Percentiles rank a stretch among this genome's conserved stretches.
These are phyloP conservation scores for Ascosphaera apis DNA, from an alignment of 2,329 filamentous ascomycete species.

Conservation along the genomic window DNA sequence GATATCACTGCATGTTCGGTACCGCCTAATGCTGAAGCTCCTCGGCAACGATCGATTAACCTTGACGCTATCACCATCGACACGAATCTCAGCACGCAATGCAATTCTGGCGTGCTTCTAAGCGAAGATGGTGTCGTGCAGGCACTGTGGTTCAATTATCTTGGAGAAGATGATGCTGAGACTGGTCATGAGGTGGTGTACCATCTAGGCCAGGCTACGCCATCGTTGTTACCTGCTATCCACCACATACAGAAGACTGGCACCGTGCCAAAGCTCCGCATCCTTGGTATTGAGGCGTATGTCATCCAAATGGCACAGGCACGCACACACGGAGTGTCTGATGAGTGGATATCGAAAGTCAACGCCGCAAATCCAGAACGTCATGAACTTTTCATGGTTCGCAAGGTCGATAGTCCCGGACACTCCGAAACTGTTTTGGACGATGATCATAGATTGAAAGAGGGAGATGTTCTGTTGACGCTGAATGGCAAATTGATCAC, in stretches of 20 bases:
- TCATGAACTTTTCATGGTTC: conserved; percentile 96
- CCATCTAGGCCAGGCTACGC: conserved; percentile 75
- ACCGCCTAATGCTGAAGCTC: conserved; percentile 75
- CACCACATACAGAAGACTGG: conserved; percentile 55
- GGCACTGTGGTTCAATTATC: conserved; percentile 88
- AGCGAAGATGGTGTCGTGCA: conserved; percentile 80
- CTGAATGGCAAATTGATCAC: conserved; percentile 86
- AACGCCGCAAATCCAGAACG: conserved; percentile 70
- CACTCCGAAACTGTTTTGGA: conserved; percentile 10
- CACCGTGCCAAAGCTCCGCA: conserved; percentile 56
- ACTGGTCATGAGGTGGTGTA: conserved; percentile 86
- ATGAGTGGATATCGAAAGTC: conserved; percentile 86
- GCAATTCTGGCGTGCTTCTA: conserved; percentile 80
- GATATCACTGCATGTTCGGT: conserved; percentile 96
- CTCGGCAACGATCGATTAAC: conserved; percentile 83
- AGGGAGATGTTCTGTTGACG: conserved; percentile 81
- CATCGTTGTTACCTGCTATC: conserved; percentile 71
- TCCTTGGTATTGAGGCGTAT: conserved; percentile 83
- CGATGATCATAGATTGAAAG: conserved; percentile 39
- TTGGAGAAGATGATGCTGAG: conserved; percentile 63
- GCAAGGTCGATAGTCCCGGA: conserved; percentile 45
- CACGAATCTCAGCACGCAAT: conserved; percentile 72
- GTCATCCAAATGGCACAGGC: conserved; percentile 94
- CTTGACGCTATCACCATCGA: conserved; percentile 94
- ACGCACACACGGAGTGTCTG: conserved; percentile 86